Evolutionary conservation across 805 yeast species (phyloP).

Genomic region (Yarrowia keelungensis): DNA sequence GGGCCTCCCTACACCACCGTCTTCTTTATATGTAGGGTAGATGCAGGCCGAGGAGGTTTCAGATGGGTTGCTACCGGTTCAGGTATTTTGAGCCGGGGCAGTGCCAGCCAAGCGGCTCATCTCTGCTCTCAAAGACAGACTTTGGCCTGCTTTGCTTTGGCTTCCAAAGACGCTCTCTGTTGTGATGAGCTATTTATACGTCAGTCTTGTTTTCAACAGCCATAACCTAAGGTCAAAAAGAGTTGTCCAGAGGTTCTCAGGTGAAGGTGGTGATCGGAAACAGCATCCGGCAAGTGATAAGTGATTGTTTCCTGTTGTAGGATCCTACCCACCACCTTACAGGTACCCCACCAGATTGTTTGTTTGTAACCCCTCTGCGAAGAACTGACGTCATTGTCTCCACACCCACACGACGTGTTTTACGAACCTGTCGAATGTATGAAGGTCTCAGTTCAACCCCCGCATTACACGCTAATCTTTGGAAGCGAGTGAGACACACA

Average conservation of each 20-base stretch:
- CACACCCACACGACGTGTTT: neutral
- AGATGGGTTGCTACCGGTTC: too few relatives aligned
- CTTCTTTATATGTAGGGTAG: conserved; percentile 1
- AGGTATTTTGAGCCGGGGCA: neutral
- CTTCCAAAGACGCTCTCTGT: neutral
- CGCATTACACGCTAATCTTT: conserved; percentile 6
- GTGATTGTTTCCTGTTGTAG: too few relatives aligned
- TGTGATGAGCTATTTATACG: conserved; percentile 17
- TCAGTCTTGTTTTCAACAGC: neutral
- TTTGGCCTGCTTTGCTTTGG: neutral
- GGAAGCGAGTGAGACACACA: too few relatives aligned
- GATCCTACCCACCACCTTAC: too few relatives aligned
- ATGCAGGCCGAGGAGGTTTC: neutral
- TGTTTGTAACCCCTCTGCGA: neutral
- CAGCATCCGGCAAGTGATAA: too few relatives aligned
- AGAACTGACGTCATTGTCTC: neutral
- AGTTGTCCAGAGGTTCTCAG: neutral
- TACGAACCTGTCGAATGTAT: neutral
- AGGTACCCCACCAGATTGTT: too few relatives aligned
- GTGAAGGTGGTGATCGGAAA: neutral
- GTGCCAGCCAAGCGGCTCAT: neutral
- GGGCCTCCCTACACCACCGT: conserved; percentile 8
- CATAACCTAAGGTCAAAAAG: neutral
- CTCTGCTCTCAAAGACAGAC: too few relatives aligned
- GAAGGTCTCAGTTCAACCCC: conserved; percentile 22